Evolutionary conservation across 768 basidiomycete species (phyloP).

Genomic region (Trametes cingulata): DNA sequence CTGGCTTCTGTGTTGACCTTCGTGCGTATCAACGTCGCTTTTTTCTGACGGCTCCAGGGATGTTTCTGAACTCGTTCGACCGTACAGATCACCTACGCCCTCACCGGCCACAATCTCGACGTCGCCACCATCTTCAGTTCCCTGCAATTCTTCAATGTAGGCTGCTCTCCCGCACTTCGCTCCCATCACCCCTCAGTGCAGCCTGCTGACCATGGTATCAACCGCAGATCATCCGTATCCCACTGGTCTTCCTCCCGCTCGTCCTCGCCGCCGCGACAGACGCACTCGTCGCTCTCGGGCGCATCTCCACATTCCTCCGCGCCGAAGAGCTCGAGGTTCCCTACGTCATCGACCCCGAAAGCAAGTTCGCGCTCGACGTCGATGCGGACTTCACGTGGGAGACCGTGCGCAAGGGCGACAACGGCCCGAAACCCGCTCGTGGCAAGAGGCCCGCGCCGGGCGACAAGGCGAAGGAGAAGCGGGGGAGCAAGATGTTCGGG

Average conservation of each 20-base stretch:
- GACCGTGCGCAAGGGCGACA: constrained; percentile 41
- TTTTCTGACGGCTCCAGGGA: not conserved
- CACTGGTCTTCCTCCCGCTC: constrained; percentile 57
- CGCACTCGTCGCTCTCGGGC: constrained; percentile 75
- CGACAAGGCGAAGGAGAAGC: constrained; percentile 16
- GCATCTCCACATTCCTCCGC: constrained; percentile 78
- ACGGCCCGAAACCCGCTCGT: constrained; percentile 13
- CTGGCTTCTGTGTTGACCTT: constrained; percentile 79
- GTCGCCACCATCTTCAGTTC: constrained; percentile 82
- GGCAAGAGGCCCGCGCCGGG: constrained; percentile 17
- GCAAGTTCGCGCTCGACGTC: constrained; percentile 66
- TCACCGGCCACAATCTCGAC: constrained; percentile 61
- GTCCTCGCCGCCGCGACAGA: constrained; percentile 60
- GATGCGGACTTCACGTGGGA: constrained; percentile 85
- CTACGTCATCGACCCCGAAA: constrained; percentile 50
- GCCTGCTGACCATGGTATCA: not conserved
- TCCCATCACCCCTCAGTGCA: not conserved
- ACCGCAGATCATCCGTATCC: constrained; percentile 56
- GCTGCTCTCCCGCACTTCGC: constrained; percentile 32
- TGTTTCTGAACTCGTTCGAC: not conserved
- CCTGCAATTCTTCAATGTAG: constrained; percentile 80
- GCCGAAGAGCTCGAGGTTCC: constrained; percentile 76
- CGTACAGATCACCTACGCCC: constrained; percentile 58
- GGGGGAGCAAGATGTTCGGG: constrained; percentile 7
- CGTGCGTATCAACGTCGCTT: constrained; percentile 36